A percentile compares a stretch with the other conserved stretches of the same genome.
These are phyloP conservation scores for Dioszegia crocea DNA, from an alignment of 768 basidiomycete genomes.

Conservation along the genomic window DNA sequence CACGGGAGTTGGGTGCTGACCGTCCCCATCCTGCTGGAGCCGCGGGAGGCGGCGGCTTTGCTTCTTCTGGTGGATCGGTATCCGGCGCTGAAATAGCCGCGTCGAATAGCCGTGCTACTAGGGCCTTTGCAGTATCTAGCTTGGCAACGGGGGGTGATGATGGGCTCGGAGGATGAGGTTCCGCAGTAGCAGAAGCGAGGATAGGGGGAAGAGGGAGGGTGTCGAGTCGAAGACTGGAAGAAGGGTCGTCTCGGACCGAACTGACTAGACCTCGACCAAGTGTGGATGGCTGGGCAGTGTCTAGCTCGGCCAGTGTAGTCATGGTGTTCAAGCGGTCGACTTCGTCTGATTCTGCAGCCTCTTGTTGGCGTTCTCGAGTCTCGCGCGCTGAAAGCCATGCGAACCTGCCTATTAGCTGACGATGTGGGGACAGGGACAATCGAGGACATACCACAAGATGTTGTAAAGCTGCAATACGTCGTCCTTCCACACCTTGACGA, in stretches of 20 bases:
- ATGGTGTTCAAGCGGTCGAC: not conserved
- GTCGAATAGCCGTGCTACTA: not conserved
- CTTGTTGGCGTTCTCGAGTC: conserved; percentile 4
- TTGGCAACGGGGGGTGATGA: too few species aligned
- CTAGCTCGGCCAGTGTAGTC: not conserved
- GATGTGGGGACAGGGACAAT: not conserved
- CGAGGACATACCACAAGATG: conserved; percentile 71
- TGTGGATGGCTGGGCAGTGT: not conserved
- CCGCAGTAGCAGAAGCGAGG: not conserved
- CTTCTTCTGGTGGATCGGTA: not conserved
- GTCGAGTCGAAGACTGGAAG: too few species aligned
- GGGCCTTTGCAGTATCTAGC: too few species aligned
- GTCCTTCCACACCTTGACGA: conserved; percentile 83
- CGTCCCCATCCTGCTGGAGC: not conserved
- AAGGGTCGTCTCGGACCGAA: conserved; percentile 8
- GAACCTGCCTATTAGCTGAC: conserved; percentile 16
- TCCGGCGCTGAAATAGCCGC: conserved; percentile 8
- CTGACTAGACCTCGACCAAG: not conserved
- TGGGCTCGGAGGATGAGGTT: not conserved
- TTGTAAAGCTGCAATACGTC: conserved; percentile 85
- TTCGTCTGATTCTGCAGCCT: not conserved
- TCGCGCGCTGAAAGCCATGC: conserved; percentile 23
- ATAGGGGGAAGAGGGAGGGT: not conserved
- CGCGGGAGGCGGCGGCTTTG: not conserved
- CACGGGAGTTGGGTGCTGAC: not conserved